A percentile compares a stretch with the other conserved stretches of the same genome.
phyloP scores from a whole-genome alignment of 2,329 filamentous ascomycete genomes.

The Fusarium sp. region DNA sequence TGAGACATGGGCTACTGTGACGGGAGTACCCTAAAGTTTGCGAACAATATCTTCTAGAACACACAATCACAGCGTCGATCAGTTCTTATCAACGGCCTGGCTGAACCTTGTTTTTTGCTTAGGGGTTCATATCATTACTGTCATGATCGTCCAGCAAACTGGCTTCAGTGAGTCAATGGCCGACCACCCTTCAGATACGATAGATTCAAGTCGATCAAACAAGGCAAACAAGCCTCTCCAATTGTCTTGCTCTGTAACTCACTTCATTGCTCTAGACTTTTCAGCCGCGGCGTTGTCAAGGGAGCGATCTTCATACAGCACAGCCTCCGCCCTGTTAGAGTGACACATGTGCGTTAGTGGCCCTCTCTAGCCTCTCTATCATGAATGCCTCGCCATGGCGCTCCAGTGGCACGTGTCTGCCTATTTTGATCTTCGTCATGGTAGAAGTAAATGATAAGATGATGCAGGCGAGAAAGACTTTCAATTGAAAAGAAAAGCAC shows the following conservation, averaged over 20 bases:
- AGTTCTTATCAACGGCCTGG: not conserved
- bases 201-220: not conserved
- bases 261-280: not conserved
- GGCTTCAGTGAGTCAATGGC: not conserved
- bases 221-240: not conserved
- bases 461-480: not conserved
- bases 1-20: not conserved
- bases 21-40: not conserved
- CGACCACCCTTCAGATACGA: not conserved
- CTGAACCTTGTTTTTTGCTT: not conserved
- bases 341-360: constrained; percentile 7
- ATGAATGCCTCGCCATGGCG: constrained; percentile 8
- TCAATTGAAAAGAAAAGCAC: constrained; percentile 8
- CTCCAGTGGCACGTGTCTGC: constrained; percentile 4
- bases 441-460: not conserved
- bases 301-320: not conserved
- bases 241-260: not conserved
- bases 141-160: not conserved
- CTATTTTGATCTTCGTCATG: not conserved
- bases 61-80: not conserved
- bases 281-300: not conserved
- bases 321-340: constrained; percentile 26
- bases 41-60: not conserved
- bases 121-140: not conserved
- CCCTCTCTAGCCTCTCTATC: constrained; percentile 2